phyloP scores from a whole-genome alignment of 2,329 filamentous ascomycete genomes.

The Phymatotrichopsis omnivora region DNA sequence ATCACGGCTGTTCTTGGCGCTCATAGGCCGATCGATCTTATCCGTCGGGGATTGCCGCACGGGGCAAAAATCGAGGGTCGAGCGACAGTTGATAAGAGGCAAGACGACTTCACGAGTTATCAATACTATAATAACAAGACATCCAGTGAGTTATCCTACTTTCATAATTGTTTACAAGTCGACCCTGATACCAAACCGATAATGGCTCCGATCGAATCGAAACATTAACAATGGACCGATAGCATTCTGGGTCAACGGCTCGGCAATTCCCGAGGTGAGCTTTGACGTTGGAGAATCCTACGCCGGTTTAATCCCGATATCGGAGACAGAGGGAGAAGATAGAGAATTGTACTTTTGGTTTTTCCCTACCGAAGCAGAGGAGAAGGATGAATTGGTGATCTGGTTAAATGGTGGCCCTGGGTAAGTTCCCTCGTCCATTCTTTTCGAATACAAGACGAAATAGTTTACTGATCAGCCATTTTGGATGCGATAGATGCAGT shows the following conservation, averaged over 20 bases:
- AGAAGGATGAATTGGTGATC: slow-evolving; percentile 50
- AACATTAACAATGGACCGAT: not conserved
- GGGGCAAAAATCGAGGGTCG: not conserved
- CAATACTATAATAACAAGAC: slow-evolving; percentile 15
- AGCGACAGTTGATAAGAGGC: not conserved
- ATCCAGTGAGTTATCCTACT: not conserved
- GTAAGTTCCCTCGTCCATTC: slow-evolving; percentile 35
- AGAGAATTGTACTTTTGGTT: slow-evolving; percentile 57
- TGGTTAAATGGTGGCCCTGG: slow-evolving; percentile 51
- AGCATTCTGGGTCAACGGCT: slow-evolving; percentile 57
- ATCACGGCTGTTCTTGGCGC: not conserved
- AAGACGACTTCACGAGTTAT: slow-evolving; percentile 4
- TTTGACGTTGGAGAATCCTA: slow-evolving; percentile 61
- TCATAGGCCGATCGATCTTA: slow-evolving; percentile 8
- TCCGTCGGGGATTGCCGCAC: not conserved
- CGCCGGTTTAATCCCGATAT: slow-evolving; percentile 52
- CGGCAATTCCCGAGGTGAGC: slow-evolving; percentile 53
- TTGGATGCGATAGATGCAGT: slow-evolving; percentile 30
- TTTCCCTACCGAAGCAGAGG: slow-evolving; percentile 47
- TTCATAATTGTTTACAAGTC: too few relatives aligned
- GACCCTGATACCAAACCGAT: too few relatives aligned
- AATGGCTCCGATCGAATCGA: not conserved
- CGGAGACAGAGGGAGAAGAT: slow-evolving; percentile 40
- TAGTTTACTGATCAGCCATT: not conserved
- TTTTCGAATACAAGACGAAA: not conserved